Evolutionary conservation across 148 eudicot genomes (phyloP), one percentile per base, ranked within the genome.

Genomic region (Suaeda aralocaspica): DNA sequence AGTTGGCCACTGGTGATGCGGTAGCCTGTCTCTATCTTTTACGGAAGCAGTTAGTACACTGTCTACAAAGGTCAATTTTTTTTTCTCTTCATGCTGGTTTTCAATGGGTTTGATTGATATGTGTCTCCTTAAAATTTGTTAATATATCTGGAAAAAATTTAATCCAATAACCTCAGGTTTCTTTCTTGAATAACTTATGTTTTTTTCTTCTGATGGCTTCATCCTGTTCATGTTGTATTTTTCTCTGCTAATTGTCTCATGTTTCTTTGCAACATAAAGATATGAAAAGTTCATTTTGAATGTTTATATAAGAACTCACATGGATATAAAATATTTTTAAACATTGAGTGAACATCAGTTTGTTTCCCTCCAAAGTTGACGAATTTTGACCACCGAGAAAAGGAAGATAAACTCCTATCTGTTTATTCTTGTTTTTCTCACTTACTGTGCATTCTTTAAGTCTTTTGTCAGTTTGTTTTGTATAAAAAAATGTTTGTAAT

Each of bases 1-100:
- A 84, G 78, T 63, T 91, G 69, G 71, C 72, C 72, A 31, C 72
- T 34, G 97, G 94, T 48, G 84, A 87, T 72, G 46, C 69, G 94
- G 99, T 50, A 81, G 88, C 72, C 75, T 95, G 74, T 84, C 86
- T 70, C 80, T 95, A 25, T 82, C 88, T 13, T 81, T 95, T 48
- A 68, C 79, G 71, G 92, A 89, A 61, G 86, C 84, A 72, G 71
- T 86, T 26, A 44, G 66, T 63, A 73, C 66, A 26, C 60, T 91
- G 69, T 78, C 78, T 41, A 77, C 77, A 48, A 88, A 89, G 97
- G 99, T 95, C 62, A 66, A n/a, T 13, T 14, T 64, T 45, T 48
- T 72, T 60, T 72, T 18, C 49, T 56, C 36, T 22, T 25, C 26
- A 6, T 67, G 41, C 55, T 66, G 18, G 36, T n/a, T 29, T 11